Conservation (phyloP, 176 grass and related monocot genomes). For the Rhynchospora pubera region DNA sequence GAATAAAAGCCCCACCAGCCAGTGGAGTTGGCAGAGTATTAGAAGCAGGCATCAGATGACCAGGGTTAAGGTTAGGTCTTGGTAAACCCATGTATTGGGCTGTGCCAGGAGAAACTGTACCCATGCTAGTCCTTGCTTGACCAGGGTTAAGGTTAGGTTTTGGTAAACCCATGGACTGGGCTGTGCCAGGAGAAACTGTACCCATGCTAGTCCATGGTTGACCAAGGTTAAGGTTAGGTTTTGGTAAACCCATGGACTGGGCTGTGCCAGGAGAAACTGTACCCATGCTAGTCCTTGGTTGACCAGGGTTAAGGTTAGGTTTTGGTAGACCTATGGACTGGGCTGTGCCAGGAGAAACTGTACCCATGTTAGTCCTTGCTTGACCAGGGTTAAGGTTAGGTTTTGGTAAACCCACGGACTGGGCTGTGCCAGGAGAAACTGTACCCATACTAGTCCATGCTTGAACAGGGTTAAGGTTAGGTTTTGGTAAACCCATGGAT, state of each 20-base stretch:
- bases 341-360: neutral
- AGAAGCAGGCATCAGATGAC: neutral
- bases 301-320: neutral
- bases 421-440: neutral
- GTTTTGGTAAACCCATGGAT: neutral
- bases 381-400: neutral
- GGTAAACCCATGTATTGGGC: neutral
- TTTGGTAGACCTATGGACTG: neutral
- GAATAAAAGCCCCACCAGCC: neutral
- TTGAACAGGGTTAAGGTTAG: neutral
- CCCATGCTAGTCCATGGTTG: neutral
- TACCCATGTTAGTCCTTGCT: neutral
- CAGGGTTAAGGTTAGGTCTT: neutral
- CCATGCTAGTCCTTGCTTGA: neutral
- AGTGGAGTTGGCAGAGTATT: neutral
- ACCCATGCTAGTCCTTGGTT: neutral
- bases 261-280: neutral
- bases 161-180: neutral
- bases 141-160: neutral
- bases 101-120: neutral
- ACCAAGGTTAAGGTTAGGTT: neutral
- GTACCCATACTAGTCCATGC: neutral
- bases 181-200: neutral
- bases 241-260: neutral
- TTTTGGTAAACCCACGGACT: neutral